These are phyloP conservation scores for Emmonsia crescens DNA, from an alignment of 2,329 filamentous ascomycete genomes.

Conservation along the genomic window DNA sequence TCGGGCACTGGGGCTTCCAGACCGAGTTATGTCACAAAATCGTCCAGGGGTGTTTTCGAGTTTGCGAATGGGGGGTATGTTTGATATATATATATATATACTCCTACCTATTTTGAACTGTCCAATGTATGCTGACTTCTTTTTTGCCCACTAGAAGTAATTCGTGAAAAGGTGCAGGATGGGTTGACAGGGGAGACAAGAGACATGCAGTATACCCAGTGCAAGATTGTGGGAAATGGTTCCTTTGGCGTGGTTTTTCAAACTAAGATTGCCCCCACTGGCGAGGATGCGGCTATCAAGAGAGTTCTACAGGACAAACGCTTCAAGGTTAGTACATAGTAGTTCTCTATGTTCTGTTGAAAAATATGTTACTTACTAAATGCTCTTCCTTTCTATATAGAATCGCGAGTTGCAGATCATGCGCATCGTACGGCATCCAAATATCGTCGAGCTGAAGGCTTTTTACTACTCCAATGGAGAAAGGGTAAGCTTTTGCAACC, in stretches of 20 bases:
- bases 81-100: conserved; percentile 12
- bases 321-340: conserved; percentile 66
- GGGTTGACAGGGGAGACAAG: conserved; percentile 91
- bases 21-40: conserved; percentile 68
- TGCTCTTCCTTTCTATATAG: conserved; percentile 39
- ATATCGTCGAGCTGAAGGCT: conserved; percentile 97
- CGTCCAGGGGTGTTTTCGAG: conserved; percentile 78
- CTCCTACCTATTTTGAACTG: too few species aligned
- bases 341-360: background rate
- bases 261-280: conserved; percentile 94
- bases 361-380: background rate
- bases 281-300: conserved; percentile 98
- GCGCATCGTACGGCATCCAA: conserved; percentile 96
- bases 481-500: conserved; percentile 53
- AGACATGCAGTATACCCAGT: conserved; percentile 96
- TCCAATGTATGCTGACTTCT: conserved; percentile 7
- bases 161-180: conserved; percentile 98
- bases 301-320: conserved; percentile 97
- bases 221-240: conserved; percentile 98
- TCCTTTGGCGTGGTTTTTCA: conserved; percentile 99
- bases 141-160: conserved; percentile 58
- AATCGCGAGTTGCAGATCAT: conserved; percentile 99
- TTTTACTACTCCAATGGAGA: conserved; percentile 99
- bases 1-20: conserved; percentile 16
- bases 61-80: conserved; percentile 95